Base-by-base conservation (phyloP, 2,329 filamentous ascomycete species). In the Alternaria gaisen region DNA sequence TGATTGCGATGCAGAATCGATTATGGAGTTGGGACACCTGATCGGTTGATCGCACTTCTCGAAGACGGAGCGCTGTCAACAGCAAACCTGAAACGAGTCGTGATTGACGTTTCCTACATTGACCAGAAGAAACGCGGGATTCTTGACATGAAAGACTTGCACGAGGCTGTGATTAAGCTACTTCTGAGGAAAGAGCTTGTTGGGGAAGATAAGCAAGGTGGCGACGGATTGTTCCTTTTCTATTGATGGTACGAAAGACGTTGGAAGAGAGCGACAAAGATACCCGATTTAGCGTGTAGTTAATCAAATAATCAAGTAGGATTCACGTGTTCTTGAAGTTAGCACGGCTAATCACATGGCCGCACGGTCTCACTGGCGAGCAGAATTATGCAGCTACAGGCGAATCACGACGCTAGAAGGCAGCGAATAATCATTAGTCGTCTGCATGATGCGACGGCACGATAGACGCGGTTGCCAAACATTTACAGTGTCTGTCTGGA, bases 61-160 rank as follows among this genome's bases (percentile, higher is more conserved):
- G 90, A 96, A 40, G 88, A 93, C 87, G 90, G 90, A 36, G 88
- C 90, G 3, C 80, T 98, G 44, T 91, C 88, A 26, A 79, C 91
- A 32, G 85, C 87, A 34, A 86, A 90, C 60, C 79, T 98, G 55
- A 88, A 93, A 80, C 87, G 92, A 46, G 86, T 99, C 34, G 87
- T 98, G 9, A 86, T 98, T 32, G 95, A 99, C 80, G 93, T 92
- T 14, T 97, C 93, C 8, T 90, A 97, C 75, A 91, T 97, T 67
- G 94, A 99, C 79, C 88, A 91, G 79, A 99, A 99, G 85, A 97
- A 97, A 83, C 86, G 94, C 47, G 93, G 93, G 0, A 88, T 99
- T 65, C 88, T 97, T 78, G 95, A 98, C 74, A 97, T 98, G 92
- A 93, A 91, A 78, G 95, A 99, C 63, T 92, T 92, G 0, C 90